Evolutionary conservation across 208 protist species (phyloP), one percentile per base, ranked within the genome.

Genomic region (Crithidia bombi): DNA sequence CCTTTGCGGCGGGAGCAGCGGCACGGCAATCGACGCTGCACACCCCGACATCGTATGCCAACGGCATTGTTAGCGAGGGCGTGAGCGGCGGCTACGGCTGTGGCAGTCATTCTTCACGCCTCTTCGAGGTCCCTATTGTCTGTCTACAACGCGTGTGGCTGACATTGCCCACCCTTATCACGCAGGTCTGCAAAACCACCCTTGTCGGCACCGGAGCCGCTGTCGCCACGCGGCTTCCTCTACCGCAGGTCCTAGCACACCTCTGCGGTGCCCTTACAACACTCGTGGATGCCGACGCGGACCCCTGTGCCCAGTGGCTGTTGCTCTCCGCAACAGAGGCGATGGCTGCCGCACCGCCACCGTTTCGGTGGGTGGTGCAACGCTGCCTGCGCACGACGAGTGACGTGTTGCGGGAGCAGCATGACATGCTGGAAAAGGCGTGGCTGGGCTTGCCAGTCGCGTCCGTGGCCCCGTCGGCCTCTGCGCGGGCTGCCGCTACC

Each of bases 71-170:
- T 7, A 25, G 21, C 33, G 12, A 25, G 7, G 14, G 10, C 14
- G 38, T 43, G 11, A 44, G 35, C 17, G 33, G 19, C 25, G 23
- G 17, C 46, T 43, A 32, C 30, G 47, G 43, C n/a, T 35, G 3
- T 35, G 5, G 46, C 12, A 23, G 32, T 14, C 2, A 25, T 62
- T 4, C 59, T 23, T 59, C 35, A 6, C 39, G 10, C 14, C 44
- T 33, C 2, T 5, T 54, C 2, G 52, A 30, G 17, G n/a, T 43
- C 10, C 59, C 73, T 2, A 55, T 36, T 7, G 38, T 43, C 39
- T 78, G 64, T 41, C 65, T 89, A 25, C 54, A 81, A 46, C 75
- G 83, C 0, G 71, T 75, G 52, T 89, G 83, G 83, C 30, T 59
- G 26, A 75, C 78, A 33, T 65, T 73, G 28, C 70, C 83, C 3